Conservation (phyloP, 192 early-diverging fungal genomes). For the Coemansia reversa region DNA sequence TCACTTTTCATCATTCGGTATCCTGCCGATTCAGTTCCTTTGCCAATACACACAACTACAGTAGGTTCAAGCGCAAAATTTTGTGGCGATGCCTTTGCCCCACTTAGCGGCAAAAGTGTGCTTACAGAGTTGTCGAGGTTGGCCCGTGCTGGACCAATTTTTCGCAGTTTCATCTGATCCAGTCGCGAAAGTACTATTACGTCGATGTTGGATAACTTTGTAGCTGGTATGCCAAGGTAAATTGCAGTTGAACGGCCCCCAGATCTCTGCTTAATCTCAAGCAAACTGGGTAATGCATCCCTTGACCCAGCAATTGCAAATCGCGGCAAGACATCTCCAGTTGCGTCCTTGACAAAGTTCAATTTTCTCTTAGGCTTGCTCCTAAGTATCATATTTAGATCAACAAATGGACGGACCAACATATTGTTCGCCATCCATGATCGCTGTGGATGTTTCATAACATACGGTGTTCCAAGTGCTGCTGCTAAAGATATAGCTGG, state of each 20-base stretch:
- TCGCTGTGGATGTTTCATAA: conserved; percentile 8
- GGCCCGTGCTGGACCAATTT: conserved; percentile 40
- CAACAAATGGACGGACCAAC: conserved; percentile 6
- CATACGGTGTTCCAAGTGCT: conserved; percentile 23
- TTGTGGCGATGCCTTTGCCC: conserved; percentile 1
- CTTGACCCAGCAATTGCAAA: conserved; percentile 36
- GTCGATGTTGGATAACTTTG: conserved; percentile 31
- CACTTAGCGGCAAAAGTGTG: conserved; percentile 45
- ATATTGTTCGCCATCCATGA: conserved; percentile 4
- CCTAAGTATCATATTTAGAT: conserved; percentile 9
- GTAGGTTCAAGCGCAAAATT: background rate
- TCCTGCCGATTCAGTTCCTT: conserved; percentile 35
- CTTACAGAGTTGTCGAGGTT: conserved; percentile 40
- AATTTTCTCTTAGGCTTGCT: background rate
- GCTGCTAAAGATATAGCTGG: conserved; percentile 19
- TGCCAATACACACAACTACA: conserved; percentile 45
- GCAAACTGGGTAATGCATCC: conserved; percentile 26
- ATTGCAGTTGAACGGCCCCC: conserved; percentile 18
- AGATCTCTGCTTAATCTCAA: conserved; percentile 27
- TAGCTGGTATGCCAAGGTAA: conserved; percentile 32
- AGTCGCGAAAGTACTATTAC: conserved; percentile 37
- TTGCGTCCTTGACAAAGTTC: conserved; percentile 8
- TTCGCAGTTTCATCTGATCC: conserved; percentile 43
- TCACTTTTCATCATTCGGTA: conserved; percentile 30
- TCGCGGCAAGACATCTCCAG: conserved; percentile 20